phyloP scores from a whole-genome alignment of 306 rosid genomes.

The Sophora flavescens region DNA sequence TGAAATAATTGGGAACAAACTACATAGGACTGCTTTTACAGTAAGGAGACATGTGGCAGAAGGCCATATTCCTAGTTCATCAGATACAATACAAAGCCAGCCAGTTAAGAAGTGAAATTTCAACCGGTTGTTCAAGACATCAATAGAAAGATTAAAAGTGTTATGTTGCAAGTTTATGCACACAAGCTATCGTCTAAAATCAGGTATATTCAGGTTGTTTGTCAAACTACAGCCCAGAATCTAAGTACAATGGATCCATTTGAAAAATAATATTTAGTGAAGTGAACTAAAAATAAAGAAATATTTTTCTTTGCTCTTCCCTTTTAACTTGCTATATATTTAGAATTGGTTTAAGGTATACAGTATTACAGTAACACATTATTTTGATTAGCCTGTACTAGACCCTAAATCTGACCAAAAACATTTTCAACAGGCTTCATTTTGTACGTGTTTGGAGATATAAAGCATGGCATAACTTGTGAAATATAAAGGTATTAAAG shows the following conservation, averaged over 20 bases:
- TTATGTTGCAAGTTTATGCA: constrained; percentile 14
- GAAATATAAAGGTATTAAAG: constrained; percentile 15
- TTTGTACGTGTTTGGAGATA: constrained; percentile 5
- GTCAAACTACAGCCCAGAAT: constrained; percentile 12
- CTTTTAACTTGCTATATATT: background rate
- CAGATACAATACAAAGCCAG: background rate
- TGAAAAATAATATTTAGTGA: background rate
- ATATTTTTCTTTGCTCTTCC: background rate
- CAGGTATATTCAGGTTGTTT: constrained; percentile 16
- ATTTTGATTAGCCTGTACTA: constrained; percentile 17
- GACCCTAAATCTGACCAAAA: background rate
- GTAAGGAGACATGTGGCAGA: background rate
- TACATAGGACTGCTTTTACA: background rate
- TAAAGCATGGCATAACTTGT: constrained; percentile 13
- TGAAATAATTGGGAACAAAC: constrained; percentile 40
- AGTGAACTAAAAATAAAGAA: background rate
- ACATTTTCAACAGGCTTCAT: background rate
- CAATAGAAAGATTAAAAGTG: background rate
- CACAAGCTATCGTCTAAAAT: constrained; percentile 2
- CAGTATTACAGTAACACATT: background rate
- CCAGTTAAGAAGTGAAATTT: background rate
- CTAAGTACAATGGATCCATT: constrained; percentile 18
- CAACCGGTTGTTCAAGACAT: background rate
- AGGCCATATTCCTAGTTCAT: background rate
- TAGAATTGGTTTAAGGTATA: background rate